Base-by-base conservation (phyloP, 1,284 basidiomycete genomes). In the Gomphus bonarii region DNA sequence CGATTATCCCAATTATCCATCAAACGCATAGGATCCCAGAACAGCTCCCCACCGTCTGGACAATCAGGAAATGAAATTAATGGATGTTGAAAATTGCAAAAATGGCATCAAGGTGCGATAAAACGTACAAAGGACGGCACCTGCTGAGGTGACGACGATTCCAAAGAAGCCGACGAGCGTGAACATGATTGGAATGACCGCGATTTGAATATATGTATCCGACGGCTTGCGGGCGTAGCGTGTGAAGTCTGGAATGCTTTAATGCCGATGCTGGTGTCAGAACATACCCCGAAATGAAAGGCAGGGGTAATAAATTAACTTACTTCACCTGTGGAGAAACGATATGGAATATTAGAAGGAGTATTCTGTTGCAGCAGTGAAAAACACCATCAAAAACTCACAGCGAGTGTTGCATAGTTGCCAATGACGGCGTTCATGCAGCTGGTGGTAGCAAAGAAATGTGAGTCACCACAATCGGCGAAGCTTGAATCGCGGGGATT, bases 321-420 rank as follows among this genome's bases (percentile, higher is more conserved):
- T 14, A 55, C 46, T 57, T 57, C 36, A 48, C 49, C 36, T 50
- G 3, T 14, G 7, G 25, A 9, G 5, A 16, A 12, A 10, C 10
- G 9, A 25, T 25, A 25, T 3, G 2, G 3, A 25, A 25, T 25
- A 25, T 25, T 4, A 25, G 25, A 2, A 25, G 25, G 25, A 25
- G 25, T 25, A 25, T 4, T 25, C 25, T 25, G 25, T 25, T 25
- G n/a, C n/a, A n/a, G n/a, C n/a, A n/a, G n/a, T n/a, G n/a, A n/a
- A n/a, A n/a, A n/a, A n/a, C n/a, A n/a, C n/a, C n/a, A n/a, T 36
- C 1, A 85, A 82, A 49, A 88, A 86, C 90, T 89, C 51, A 89
- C 79, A 0, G 82, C 75, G 16, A 83, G 67, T 0, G 84, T 84
- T 0, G 79, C 71, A 63, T 82, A 88, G 55, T 80, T 76, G 0